These are phyloP conservation scores for Pyricularia grisea DNA, from an alignment of 2,329 filamentous ascomycete species.

Conservation along the genomic window DNA sequence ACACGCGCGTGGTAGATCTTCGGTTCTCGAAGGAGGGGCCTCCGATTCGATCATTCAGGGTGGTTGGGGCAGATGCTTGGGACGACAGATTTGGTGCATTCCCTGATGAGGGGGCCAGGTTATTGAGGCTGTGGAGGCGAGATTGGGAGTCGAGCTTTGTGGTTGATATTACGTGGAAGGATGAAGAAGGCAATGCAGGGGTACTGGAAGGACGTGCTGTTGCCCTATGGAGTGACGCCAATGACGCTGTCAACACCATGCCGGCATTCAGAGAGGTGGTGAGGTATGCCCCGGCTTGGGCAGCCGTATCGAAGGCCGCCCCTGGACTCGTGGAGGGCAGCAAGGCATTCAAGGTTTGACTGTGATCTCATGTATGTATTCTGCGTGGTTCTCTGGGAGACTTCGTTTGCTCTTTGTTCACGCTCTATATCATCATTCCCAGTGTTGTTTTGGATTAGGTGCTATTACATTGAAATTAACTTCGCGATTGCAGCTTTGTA, in stretches of 20 bases:
- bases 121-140: slow-evolving; percentile 68
- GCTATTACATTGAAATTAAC: not conserved
- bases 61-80: slow-evolving; percentile 52
- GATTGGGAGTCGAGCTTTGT: slow-evolving; percentile 70
- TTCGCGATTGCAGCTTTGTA: not conserved
- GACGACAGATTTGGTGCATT: slow-evolving; percentile 57
- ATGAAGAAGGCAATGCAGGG: slow-evolving; percentile 14
- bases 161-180: slow-evolving; percentile 61
- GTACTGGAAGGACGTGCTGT: slow-evolving; percentile 54
- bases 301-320: slow-evolving; percentile 61
- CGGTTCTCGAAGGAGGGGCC: slow-evolving; percentile 44
- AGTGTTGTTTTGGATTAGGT: not conserved
- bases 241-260: slow-evolving; percentile 54
- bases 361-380: not conserved
- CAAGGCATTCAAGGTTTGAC: slow-evolving; percentile 53
- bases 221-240: slow-evolving; percentile 85
- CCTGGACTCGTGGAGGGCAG: slow-evolving; percentile 77
- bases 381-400: not conserved
- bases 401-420: not conserved
- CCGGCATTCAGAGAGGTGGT: slow-evolving; percentile 76
- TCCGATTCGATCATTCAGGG: slow-evolving; percentile 47
- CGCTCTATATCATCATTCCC: not conserved
- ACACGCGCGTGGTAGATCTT: slow-evolving; percentile 73
- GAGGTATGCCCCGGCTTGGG: slow-evolving; percentile 72
- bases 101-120: slow-evolving; percentile 41